These are phyloP conservation scores for Globisporangium solare DNA, from an alignment of 352 stramenopile species.

Conservation along the genomic window DNA sequence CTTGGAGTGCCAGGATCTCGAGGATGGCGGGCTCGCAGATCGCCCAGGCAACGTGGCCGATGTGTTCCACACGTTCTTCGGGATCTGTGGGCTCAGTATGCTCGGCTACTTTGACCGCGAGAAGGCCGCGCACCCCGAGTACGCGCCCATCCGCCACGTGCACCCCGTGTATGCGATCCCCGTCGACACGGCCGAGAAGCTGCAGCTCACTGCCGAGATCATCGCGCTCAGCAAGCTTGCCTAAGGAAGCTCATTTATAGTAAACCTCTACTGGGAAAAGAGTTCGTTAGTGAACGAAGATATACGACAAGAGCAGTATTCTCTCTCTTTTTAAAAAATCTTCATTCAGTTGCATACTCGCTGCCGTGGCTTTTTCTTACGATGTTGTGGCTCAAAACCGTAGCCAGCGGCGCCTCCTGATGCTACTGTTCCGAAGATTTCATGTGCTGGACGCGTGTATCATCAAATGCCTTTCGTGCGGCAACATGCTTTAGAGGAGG, in stretches of 20 bases:
- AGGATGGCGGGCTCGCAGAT: slow-evolving; percentile 98
- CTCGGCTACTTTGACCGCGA: slow-evolving; percentile 90
- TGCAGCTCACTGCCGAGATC: slow-evolving; percentile 82
- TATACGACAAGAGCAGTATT: not conserved
- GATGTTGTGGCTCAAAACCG: not conserved
- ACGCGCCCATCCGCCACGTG: slow-evolving; percentile 79
- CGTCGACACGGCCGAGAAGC: slow-evolving; percentile 83
- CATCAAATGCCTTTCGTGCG: not conserved
- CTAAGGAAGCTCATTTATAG: not conserved
- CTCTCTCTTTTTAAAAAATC: not conserved
- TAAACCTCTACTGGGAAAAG: too few species aligned
- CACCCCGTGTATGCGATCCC: slow-evolving; percentile 96
- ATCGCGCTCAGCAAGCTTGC: slow-evolving; percentile 19
- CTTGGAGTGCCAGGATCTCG: slow-evolving; percentile 94
- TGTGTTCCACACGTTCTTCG: slow-evolving; percentile 99
- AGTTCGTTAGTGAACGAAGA: too few species aligned
- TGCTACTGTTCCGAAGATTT: not conserved
- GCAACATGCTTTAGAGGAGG: slow-evolving; percentile 36
- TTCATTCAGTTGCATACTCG: not conserved
- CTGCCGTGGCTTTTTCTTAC: not conserved
- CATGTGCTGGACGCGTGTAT: not conserved
- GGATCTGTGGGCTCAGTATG: slow-evolving; percentile 92
- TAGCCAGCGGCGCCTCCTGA: not conserved
- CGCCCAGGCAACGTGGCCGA: slow-evolving; percentile 95
- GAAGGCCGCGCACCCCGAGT: slow-evolving; percentile 44